Base-by-base conservation (phyloP, 345 rosid genomes). In the Linum lewisii region DNA sequence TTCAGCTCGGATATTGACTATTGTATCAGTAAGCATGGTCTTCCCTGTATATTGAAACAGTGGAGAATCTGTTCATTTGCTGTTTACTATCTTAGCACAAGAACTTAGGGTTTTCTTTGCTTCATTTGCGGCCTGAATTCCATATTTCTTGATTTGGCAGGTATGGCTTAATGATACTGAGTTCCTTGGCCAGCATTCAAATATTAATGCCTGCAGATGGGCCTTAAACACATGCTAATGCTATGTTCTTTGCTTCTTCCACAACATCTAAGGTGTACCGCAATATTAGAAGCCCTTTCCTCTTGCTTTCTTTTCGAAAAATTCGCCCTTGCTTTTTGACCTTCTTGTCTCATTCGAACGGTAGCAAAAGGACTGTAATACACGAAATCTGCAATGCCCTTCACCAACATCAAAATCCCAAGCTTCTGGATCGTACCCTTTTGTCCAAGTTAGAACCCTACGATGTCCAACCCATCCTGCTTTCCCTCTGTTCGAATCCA, bases 391-490 rank as follows among this genome's bases (percentile, higher is more conserved):
- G 9, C 6, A 21, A 38, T 62, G 53, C 42, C 58, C 53, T 62
- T 62, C 50, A 62, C 58, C 58, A 44, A 44, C 47, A 56, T 26
- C 29, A 50, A 51, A 29, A 62, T 18, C 57, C 32, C 45, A 19
- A 6, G 65, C 65, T 13, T 0, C 21, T 60, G 32, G 9, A 16
- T 19, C 23, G 0, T 22, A 1, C 10, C n/a, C 62, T 22, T 8
- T 7, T 58, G 3, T 38, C 47, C 24, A 21, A 42, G 18, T 6
- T 42, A 42, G 47, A 2, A 42, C 47, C 47, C 15, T 42, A 11
- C 18, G 14, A 42, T 42, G 47, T 42, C 15, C 47, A 42, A 42
- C 47, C 47, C 47, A 10, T 42, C 47, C 47, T 42, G 15, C 2
- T 42, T 42, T 42, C 47, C 47, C 47, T 42, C 47, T 16, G 13